Conservation (phyloP, 2,329 filamentous ascomycete genomes). For the Diplodia seriata region DNA sequence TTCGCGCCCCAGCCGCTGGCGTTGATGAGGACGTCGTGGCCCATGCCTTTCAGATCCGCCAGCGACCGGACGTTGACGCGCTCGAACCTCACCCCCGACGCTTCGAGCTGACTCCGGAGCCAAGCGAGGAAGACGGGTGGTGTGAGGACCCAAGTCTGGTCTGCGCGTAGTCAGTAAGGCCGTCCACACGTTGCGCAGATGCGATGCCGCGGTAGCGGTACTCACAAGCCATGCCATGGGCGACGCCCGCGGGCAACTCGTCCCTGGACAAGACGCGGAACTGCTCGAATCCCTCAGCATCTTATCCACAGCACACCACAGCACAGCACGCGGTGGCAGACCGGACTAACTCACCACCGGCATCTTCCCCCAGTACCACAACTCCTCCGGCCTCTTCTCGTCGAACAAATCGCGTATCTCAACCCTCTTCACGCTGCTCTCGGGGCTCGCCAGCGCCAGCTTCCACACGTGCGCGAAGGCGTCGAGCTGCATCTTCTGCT, state of each 20-base stretch:
- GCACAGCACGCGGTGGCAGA: too few relatives aligned
- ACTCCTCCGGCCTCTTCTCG: conserved; percentile 27
- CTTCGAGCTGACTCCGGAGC: conserved; percentile 36
- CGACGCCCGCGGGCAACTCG: conserved; percentile 33
- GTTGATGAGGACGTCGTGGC: conserved; percentile 41
- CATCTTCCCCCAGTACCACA: conserved; percentile 33
- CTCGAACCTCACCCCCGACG: conserved; percentile 37
- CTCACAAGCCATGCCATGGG: neutral
- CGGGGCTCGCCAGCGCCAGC: conserved; percentile 32
- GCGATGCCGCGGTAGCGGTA: neutral
- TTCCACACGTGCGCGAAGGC: conserved; percentile 34
- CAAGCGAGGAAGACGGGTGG: conserved; percentile 40
- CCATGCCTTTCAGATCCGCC: conserved; percentile 36
- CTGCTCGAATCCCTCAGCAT: conserved; percentile 8
- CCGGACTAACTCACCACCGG: neutral
- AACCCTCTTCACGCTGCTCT: conserved; percentile 35
- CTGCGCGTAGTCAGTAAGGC: neutral
- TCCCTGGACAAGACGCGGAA: conserved; percentile 25
- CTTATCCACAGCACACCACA: too few relatives aligned
- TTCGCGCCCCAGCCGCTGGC: conserved; percentile 37
- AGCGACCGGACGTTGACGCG: conserved; percentile 35
- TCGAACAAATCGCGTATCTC: conserved; percentile 35
- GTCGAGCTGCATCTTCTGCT: conserved; percentile 43
- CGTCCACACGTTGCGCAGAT: too few relatives aligned
- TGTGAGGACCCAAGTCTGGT: conserved; percentile 33